phyloP scores from a whole-genome alignment of 768 basidiomycete species.

The Boletus subcaerulescens region DNA sequence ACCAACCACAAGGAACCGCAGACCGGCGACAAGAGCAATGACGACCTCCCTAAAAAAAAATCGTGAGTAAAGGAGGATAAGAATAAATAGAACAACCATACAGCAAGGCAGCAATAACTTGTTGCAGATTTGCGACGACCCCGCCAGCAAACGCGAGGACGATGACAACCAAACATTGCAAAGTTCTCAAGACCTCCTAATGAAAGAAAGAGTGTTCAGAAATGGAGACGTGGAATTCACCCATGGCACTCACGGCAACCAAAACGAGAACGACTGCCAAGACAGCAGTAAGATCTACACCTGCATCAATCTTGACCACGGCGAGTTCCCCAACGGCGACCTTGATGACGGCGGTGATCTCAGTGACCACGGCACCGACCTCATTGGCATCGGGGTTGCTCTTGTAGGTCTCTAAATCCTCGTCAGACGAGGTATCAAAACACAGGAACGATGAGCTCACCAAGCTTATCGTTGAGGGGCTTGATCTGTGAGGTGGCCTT shows the following conservation, averaged over 20 bases:
- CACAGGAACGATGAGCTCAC: not conserved
- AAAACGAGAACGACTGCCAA: no score
- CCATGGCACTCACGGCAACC: no score
- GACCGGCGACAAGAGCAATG: no score
- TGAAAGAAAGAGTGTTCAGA: no score
- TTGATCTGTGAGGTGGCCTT: not conserved
- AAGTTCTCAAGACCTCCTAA: not conserved
- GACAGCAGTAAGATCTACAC: no score
- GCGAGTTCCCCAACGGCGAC: not conserved
- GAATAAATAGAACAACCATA: no score
- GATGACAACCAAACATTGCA: not conserved
- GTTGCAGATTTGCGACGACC: no score
- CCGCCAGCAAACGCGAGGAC: not conserved
- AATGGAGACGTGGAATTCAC: no score
- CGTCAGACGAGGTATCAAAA: not conserved
- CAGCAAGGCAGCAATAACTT: no score
- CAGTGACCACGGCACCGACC: not conserved
- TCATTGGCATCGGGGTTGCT: not conserved
- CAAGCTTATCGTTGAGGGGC: not conserved
- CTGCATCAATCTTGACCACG: not conserved
- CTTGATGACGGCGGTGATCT: constrained; percentile 1
- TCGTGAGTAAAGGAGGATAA: no score
- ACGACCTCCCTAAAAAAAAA: no score
- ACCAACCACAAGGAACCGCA: not conserved
- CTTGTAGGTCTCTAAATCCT: not conserved